Base-by-base conservation (phyloP, 208 protist species). In the Wallacemonas sp. region DNA sequence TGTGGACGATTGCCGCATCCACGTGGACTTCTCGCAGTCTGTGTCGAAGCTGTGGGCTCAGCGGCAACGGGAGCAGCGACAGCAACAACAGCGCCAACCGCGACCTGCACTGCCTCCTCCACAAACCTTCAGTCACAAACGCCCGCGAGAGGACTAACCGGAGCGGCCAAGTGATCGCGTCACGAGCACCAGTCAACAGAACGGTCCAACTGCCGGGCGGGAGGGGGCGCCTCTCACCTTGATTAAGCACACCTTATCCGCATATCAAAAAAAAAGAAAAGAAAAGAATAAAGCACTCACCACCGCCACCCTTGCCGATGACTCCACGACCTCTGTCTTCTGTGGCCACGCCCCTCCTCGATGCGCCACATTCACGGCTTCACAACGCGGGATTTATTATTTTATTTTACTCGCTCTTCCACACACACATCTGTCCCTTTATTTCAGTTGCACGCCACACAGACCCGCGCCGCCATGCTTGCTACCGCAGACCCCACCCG, bases 1-100 rank as follows among this genome's bases (percentile, higher is more conserved):
- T 6, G 94, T 99, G 58, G 98, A 99, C 71, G 98, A 99, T 69
- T 78, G 91, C 39, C 87, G 98, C 46, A 99, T 99, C 64, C 85
- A 99, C 59, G 98, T 99, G 0, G 97, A 99, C 75, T 99, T 99
- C 67, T 97, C 91, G 6, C 97, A 99, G 81, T 98, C 91, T 8
- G 92, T 98, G 33, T 81, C 93, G 21, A 97, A 98, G 75, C 55
- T 95, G 44, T 94, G 88, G 86, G 72, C 71, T 12, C 67, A 84
- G 60, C 62, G 72, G 48, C 81, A 85, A 70, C 81, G 77, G 1
- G 72, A 89, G 45, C 27, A 80, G 63, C 81, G 81, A 15, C 42
- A 24, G 33, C 22, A 30, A 52, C 29, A 50, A 29, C 4, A 19
- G 37, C 32, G 26, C 26, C 44, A 13, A 44, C n/a, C n/a, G n/a